Base-by-base conservation (phyloP, 495 filamentous ascomycete species). In the Daldinia vernicosa region DNA sequence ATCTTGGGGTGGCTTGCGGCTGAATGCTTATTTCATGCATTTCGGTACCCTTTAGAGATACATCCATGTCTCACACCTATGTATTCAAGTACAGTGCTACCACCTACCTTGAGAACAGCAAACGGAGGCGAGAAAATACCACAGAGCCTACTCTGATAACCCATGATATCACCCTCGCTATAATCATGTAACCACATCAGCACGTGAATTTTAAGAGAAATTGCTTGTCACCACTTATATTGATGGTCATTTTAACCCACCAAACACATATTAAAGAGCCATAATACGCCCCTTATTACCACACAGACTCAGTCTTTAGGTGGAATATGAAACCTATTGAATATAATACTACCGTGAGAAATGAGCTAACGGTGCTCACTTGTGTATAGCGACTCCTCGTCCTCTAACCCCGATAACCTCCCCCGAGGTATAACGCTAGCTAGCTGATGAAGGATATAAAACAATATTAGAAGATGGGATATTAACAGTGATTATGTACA, bases 21-120 rank as follows among this genome's bases (percentile, higher is more conserved):
- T 65, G 70, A 63, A 61, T 43, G 53, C 63, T 26, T 65, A 27
- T 59, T 51, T 17, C 33, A 33, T 55, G 59, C 45, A 71, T 71
- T 12, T 63, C 37, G 28, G 32, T 65, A 57, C 52, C 45, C 54
- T 52, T 43, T 35, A 15, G 28, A 51, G n/a, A 22, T 43, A 61
- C 22, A 28, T 47, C 0, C 9, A 37, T 47, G 19, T 9, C 19
- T 47, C 19, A 6, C n/a, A n/a, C n/a, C n/a, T 14, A 14, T 22
- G 43, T 24, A 7, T 7, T 47, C n/a, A 19, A 47, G 43, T 22
- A 47, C 9, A 33, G 19, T 47, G 17, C 19, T 47, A 4, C 9
- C 1, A 24, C 43, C 11, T 47, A 24, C 43, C 8, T 24, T 24
- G 9, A 47, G 43, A 47, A 11, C 19, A 47, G 43, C 43, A 47